Evolutionary conservation across 1,284 basidiomycete species (phyloP), one percentile per base, ranked within the genome.

Genomic region (Fomitopsis betulina): DNA sequence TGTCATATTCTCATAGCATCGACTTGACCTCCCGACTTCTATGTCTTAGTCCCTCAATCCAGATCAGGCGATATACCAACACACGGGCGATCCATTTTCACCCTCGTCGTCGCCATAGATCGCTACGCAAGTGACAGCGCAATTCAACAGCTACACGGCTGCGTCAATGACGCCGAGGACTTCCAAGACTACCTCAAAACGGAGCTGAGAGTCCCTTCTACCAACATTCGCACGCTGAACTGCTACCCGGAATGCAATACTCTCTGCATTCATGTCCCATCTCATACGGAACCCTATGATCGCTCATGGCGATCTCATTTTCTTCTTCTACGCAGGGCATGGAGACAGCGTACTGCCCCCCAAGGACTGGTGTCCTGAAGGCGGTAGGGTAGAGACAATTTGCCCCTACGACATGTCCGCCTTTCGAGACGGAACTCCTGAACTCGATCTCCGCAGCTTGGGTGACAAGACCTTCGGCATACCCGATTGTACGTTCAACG

Each of bases 281-380:
- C 39, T 59, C 32, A 51, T 53, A 13, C 13, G 37, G 21, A 56
- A 59, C 21, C 5, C 8, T 7, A n/a, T n/a, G n/a, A n/a, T n/a
- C n/a, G n/a, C n/a, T n/a, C n/a, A n/a, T n/a, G n/a, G n/a, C n/a
- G n/a, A n/a, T n/a, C n/a, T n/a, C n/a, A 56, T 59, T 7, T 12
- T 59, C 19, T 43, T 59, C 33, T 59, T 53, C 37, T 59, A 42
- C 25, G 58, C 58, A 7, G 58, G 58, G 2, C 58, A 59, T n/a
- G n/a, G n/a, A n/a, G n/a, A n/a, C n/a, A n/a, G 53, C 13, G 39
- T 33, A 2, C 21, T 12, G 17, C 49, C 53, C 4, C 25, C n/a
- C 9, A 21, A 42, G 21, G 8, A 43, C 40, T 49, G 58, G 54
- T 21, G 37, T 21, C 21, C 32, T 27, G 35, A 57, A 2, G 30